Evolutionary conservation across 225 moss, liverwort and hornwort genomes (phyloP).

Genomic region (Physcomitrium patens): DNA sequence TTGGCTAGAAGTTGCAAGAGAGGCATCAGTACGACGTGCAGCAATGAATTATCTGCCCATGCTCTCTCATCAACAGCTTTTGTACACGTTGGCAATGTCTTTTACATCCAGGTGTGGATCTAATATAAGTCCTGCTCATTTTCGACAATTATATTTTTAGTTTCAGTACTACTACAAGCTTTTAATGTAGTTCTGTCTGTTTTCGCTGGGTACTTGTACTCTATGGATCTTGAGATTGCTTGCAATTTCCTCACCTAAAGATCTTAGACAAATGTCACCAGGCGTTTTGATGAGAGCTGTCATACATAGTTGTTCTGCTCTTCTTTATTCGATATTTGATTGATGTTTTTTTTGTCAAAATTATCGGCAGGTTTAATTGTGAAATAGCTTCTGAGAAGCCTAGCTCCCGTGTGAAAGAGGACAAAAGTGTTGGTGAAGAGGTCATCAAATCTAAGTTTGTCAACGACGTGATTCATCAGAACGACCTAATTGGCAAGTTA

Average conservation of each 20-base stretch:
- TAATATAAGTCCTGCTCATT: constrained; percentile 1
- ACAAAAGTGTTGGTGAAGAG: constrained; percentile 81
- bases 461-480: constrained; percentile 75
- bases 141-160: neutral
- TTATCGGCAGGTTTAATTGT: constrained; percentile 46
- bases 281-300: neutral
- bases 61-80: constrained; percentile 98
- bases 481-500: constrained; percentile 72
- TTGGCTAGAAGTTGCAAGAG: constrained; percentile 91
- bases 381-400: constrained; percentile 51
- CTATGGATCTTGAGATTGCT: constrained; percentile 7
- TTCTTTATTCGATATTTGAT: constrained; percentile 1
- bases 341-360: constrained; percentile 11
- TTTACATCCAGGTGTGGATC: constrained; percentile 64
- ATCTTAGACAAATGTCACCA: neutral
- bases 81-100: constrained; percentile 83
- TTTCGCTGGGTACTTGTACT: neutral
- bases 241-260: neutral
- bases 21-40: constrained; percentile 93
- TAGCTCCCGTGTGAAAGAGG: constrained; percentile 79
- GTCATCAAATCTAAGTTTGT: constrained; percentile 76
- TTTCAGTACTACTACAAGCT: constrained; percentile 1
- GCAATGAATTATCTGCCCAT: constrained; percentile 96
- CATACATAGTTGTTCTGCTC: neutral
- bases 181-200: constrained; percentile 29